A percentile compares a stretch with the other conserved stretches of the same genome.
phyloP scores from a whole-genome alignment of 2,329 filamentous ascomycete genomes.

The Cladosporium sp. region DNA sequence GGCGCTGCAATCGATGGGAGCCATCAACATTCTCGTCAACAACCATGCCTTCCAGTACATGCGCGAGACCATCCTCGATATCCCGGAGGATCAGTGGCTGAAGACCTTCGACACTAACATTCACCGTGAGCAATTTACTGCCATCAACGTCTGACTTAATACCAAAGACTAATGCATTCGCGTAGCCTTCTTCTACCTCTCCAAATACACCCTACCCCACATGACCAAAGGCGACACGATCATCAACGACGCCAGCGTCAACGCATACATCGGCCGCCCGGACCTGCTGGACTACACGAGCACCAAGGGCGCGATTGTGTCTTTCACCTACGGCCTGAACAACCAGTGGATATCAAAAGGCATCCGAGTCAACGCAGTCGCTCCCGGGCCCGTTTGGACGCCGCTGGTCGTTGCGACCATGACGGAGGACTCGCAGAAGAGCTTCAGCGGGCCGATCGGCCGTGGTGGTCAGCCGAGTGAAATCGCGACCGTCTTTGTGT shows the following conservation, averaged over 20 bases:
- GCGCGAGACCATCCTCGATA: slow-evolving; percentile 64
- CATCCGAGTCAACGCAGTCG: slow-evolving; percentile 72
- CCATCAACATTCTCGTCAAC: slow-evolving; percentile 70
- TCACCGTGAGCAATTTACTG: slow-evolving; percentile 41
- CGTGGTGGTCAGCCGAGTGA: slow-evolving; percentile 75
- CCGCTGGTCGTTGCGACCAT: slow-evolving; percentile 71
- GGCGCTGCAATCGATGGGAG: slow-evolving; percentile 61
- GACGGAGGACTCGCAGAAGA: slow-evolving; percentile 64
- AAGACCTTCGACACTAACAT: slow-evolving; percentile 81
- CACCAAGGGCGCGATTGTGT: slow-evolving; percentile 72
- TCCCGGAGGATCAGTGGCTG: slow-evolving; percentile 75
- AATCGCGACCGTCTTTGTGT: slow-evolving; percentile 77
- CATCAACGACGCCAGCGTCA: slow-evolving; percentile 83
- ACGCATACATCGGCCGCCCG: slow-evolving; percentile 74
- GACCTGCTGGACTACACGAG: slow-evolving; percentile 80
- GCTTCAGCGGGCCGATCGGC: slow-evolving; percentile 71
- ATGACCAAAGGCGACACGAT: slow-evolving; percentile 72
- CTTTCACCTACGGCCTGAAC: slow-evolving; percentile 72
- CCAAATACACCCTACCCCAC: slow-evolving; percentile 72
- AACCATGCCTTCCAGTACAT: slow-evolving; percentile 73
- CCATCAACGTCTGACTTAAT: too few species aligned
- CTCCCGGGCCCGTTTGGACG: slow-evolving; percentile 76
- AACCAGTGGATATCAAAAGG: slow-evolving; percentile 70
- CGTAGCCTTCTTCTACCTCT: slow-evolving; percentile 64
- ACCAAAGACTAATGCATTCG: not conserved